Evolutionary conservation across 2,329 filamentous ascomycete genomes (phyloP).

Genomic region (Akanthomyces dipterigenus): DNA sequence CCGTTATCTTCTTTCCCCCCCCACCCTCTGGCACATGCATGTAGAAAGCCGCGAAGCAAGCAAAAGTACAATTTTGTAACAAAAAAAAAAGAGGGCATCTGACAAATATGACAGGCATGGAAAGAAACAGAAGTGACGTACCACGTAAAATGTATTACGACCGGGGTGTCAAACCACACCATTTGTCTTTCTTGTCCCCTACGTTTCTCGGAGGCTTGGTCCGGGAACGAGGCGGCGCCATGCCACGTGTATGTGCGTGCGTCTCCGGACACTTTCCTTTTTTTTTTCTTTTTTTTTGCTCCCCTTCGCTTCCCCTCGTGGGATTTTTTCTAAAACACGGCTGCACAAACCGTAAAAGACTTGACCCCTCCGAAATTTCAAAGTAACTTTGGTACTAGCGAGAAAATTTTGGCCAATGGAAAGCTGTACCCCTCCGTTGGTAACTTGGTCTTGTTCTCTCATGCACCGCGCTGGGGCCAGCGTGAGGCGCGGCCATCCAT

Average conservation of each 20-base stretch:
- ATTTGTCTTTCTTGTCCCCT: background rate
- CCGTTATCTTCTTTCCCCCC: background rate
- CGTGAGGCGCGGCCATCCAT: too few species aligned
- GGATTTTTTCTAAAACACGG: too few species aligned
- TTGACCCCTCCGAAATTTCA: too few species aligned
- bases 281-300: background rate
- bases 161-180: background rate
- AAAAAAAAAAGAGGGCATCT: background rate
- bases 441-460: background rate
- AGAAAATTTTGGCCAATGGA: too few species aligned
- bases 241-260: background rate
- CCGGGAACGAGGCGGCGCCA: background rate
- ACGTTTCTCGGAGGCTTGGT: constrained; percentile 1
- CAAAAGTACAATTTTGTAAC: too few species aligned
- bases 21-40: too few species aligned
- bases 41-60: background rate
- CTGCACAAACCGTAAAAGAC: too few species aligned
- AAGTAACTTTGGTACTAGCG: too few species aligned
- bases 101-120: background rate
- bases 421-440: background rate
- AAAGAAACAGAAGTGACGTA: too few species aligned
- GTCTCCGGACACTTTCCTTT: too few species aligned
- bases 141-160: background rate
- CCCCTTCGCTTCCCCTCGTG: too few species aligned
- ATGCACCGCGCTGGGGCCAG: too few species aligned